phyloP scores from a whole-genome alignment of 371 early-diverging fungal species.

The Nematocida sp. region DNA sequence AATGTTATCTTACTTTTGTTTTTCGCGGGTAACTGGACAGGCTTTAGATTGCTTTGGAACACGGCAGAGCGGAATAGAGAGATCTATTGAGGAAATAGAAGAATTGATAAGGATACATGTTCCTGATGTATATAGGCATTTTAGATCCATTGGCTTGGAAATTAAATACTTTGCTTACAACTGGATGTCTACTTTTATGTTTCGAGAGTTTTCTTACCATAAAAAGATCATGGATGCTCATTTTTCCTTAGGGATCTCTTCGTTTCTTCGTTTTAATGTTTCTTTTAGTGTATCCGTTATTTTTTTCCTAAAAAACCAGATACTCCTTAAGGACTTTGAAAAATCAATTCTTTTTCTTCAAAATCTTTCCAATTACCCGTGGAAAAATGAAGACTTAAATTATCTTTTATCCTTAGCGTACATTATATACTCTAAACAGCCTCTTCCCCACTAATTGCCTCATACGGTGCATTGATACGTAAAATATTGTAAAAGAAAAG shows the following conservation, averaged over 20 bases:
- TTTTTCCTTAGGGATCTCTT: conserved; percentile 24
- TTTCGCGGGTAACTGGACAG: conserved; percentile 29
- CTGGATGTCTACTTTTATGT: conserved; percentile 51
- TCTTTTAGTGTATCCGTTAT: conserved; percentile 15
- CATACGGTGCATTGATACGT: too few relatives aligned
- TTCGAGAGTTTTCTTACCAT: conserved; percentile 37
- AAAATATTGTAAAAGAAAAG: too few relatives aligned
- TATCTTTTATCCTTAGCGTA: conserved; percentile 18
- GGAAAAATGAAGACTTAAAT: conserved; percentile 4
- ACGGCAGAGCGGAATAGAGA: conserved; percentile 41
- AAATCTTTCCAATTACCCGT: background rate
- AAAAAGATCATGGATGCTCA: conserved; percentile 50
- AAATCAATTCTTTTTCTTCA: conserved; percentile 15
- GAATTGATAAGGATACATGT: conserved; percentile 9
- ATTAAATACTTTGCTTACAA: conserved; percentile 54
- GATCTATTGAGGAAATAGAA: conserved; percentile 47
- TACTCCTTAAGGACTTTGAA: conserved; percentile 25
- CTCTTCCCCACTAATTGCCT: too few relatives aligned
- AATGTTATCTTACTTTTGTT: conserved; percentile 47
- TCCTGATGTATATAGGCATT: background rate
- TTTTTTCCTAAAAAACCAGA: background rate
- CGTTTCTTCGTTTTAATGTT: conserved; percentile 34
- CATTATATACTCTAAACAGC: conserved; percentile 41
- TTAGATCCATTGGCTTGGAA: conserved; percentile 3
- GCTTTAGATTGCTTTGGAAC: conserved; percentile 39